phyloP scores from a whole-genome alignment of 1,284 basidiomycete species.

The Trichosporon faecale region DNA sequence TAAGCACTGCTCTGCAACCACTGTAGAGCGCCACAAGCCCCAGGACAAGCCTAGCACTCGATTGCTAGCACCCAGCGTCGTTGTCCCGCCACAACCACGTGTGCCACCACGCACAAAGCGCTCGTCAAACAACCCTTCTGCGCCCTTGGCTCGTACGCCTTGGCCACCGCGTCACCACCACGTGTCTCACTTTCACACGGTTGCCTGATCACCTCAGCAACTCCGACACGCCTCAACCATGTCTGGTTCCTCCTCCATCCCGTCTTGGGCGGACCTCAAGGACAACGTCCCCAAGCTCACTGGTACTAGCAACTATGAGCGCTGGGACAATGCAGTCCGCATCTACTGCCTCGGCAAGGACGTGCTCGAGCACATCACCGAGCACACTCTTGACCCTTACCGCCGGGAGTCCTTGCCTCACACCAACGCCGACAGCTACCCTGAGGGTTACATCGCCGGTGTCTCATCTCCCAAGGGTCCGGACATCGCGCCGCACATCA shows the following conservation, averaged over 20 bases:
- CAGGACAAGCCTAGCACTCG: too few species aligned
- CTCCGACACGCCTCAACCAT: not conserved
- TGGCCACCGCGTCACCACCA: too few species aligned
- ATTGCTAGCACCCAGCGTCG: too few species aligned
- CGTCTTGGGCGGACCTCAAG: not conserved
- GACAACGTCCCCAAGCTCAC: not conserved
- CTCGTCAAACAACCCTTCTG: too few species aligned
- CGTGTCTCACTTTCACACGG: not conserved
- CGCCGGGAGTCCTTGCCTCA: not conserved
- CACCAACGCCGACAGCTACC: not conserved
- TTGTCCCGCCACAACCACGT: not conserved
- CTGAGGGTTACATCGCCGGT: not conserved
- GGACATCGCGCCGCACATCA: not conserved
- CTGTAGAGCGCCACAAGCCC: too few species aligned
- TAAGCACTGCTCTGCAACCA: too few species aligned
- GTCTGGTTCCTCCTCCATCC: not conserved
- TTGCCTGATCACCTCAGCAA: not conserved
- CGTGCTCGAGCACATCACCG: not conserved
- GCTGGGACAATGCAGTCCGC: not conserved
- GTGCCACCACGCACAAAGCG: too few species aligned
- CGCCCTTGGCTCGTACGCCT: too few species aligned
- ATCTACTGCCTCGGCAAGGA: not conserved
- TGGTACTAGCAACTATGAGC: not conserved
- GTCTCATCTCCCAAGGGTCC: not conserved
- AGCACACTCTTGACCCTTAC: not conserved